These are phyloP conservation scores for Naumovozyma baii DNA, from an alignment of 805 yeast species.

Conservation along the genomic window DNA sequence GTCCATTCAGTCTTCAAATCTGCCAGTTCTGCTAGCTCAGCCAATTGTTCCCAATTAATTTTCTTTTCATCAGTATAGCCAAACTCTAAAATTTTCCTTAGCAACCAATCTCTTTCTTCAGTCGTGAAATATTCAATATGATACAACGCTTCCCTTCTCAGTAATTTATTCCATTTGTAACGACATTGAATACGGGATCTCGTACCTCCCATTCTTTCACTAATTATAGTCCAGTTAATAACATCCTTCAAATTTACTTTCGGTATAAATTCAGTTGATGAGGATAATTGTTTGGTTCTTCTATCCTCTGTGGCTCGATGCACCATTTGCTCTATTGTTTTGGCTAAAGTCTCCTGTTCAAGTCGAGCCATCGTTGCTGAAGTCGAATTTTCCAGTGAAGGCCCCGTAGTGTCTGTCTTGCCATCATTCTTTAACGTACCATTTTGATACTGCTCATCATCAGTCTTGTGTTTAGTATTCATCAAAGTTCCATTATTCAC, in stretches of 20 bases:
- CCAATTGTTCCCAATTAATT: conserved; percentile 48
- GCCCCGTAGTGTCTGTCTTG: too few relatives aligned
- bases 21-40: conserved; percentile 35
- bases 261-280: background rate
- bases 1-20: conserved; percentile 35
- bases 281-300: too few relatives aligned
- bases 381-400: too few relatives aligned
- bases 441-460: too few relatives aligned
- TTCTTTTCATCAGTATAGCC: conserved; percentile 35
- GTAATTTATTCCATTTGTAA: conserved; percentile 79
- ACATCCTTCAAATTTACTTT: conserved; percentile 23
- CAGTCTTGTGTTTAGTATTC: too few relatives aligned
- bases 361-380: too few relatives aligned
- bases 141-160: conserved; percentile 43
- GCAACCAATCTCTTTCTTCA: conserved; percentile 40
- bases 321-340: too few relatives aligned
- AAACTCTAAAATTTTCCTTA: conserved; percentile 38
- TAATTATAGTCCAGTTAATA: conserved; percentile 79
- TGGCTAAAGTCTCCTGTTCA: too few relatives aligned
- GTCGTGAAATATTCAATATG: conserved; percentile 33
- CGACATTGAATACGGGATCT: conserved; percentile 86
- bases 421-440: too few relatives aligned
- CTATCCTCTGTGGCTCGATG: too few relatives aligned
- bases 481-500: too few relatives aligned
- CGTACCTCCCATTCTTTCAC: conserved; percentile 74